phyloP scores from a whole-genome alignment of 202 grass and related monocot species.

The Dendrocalamus latiflorus region DNA sequence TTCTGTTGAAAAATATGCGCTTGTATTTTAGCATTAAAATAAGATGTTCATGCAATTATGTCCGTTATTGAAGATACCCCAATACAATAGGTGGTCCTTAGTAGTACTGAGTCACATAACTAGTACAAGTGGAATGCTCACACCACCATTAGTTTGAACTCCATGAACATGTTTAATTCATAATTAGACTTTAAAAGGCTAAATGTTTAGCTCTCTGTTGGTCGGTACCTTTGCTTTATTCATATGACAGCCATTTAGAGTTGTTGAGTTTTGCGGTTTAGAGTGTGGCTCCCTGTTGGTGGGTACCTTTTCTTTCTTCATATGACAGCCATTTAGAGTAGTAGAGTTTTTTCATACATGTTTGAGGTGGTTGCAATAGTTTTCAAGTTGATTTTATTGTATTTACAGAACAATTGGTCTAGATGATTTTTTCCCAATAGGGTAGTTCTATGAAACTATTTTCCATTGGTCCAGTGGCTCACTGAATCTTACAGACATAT shows the following conservation, averaged over 20 bases:
- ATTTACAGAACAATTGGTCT: not conserved
- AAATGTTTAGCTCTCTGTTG: not conserved
- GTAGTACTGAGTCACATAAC: not conserved
- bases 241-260: not conserved
- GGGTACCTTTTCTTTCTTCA: not conserved
- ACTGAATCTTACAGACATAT: not conserved
- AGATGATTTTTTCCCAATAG: not conserved
- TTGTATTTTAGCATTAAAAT: not conserved
- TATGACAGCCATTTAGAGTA: not conserved
- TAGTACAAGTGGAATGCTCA: not conserved
- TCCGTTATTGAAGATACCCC: not conserved
- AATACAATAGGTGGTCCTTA: not conserved
- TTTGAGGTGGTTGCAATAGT: not conserved
- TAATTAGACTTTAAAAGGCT: not conserved
- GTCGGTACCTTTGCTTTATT: not conserved
- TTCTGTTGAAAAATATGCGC: conserved; percentile 12
- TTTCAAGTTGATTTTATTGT: not conserved
- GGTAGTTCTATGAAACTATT: not conserved
- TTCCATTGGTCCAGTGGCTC: not conserved
- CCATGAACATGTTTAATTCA: not conserved
- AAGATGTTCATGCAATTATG: not conserved
- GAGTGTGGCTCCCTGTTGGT: no score
- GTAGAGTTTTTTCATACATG: not conserved
- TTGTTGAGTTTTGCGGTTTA: not conserved
- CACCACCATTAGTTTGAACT: not conserved